Evolutionary conservation across 208 protist genomes (phyloP), one percentile per base, ranked within the genome.

Genomic region (Wallacemonas rigidus): DNA sequence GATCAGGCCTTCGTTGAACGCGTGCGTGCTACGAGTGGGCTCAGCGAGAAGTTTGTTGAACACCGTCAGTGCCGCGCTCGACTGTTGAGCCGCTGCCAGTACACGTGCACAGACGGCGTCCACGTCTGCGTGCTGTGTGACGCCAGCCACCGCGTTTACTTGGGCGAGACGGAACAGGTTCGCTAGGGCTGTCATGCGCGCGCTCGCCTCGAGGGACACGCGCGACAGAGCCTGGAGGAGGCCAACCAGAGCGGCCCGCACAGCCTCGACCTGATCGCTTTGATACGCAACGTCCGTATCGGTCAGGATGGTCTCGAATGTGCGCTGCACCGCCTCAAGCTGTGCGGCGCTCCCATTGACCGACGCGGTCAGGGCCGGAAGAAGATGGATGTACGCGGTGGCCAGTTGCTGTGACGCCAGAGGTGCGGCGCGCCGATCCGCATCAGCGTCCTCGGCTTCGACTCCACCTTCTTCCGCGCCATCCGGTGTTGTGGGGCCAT

Each of bases 11-110:
- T 86, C 77, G 57, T 71, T 48, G 8, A 80, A 51, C 14, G 83
- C 79, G 17, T 78, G 41, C 14, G 56, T 3, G 17, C 41, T 51
- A 15, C 74, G 73, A 1, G 82, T 81, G 2, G 71, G 40, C 0
- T 85, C 84, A 14, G 73, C 80, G 7, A 76, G 54, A 0, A 92
- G 71, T 12, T 78, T 77, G 68, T 92, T 92, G 60, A 89, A 92
- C 26, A 89, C 68, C 12, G 80, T 26, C n/a, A 85, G 58, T 9
- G 87, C 77, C 1, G 71, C 69, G 39, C 2, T 62, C 2, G 60
- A 65, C 55, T 72, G 68, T 56, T 65, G 60, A 0, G 69, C 73
- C 6, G 71, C 63, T 56, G 76, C 36, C 71, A 77, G 69, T 11
- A 76, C 76, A 35, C 69, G 68, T 51, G 74, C 55, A 41, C 75